These are phyloP conservation scores for Microdochium bolleyi DNA, from an alignment of 2,329 filamentous ascomycete species.

Conservation along the genomic window DNA sequence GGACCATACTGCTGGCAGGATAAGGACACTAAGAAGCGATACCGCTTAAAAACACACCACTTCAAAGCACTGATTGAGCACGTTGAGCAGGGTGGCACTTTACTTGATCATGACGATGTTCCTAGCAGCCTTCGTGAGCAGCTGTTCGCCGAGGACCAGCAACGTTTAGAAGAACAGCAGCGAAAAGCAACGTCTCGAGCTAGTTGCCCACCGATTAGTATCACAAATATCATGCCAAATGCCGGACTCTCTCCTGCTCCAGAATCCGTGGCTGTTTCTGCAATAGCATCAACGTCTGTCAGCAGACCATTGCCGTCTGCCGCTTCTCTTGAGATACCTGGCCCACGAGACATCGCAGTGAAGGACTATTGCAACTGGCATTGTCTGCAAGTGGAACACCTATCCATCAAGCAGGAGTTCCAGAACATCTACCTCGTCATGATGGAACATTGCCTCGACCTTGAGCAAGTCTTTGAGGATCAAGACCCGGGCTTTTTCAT, in stretches of 20 bases:
- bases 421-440: neutral
- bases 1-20: constrained; percentile 3
- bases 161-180: neutral
- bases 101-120: neutral
- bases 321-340: neutral
- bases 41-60: constrained; percentile 3
- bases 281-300: neutral
- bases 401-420: neutral
- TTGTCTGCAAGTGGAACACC: neutral
- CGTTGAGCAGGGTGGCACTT: neutral
- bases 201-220: neutral
- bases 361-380: neutral
- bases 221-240: neutral
- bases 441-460: neutral
- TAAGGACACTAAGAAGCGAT: constrained; percentile 1
- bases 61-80: constrained; percentile 1
- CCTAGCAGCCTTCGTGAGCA: neutral
- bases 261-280: neutral
- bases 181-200: neutral
- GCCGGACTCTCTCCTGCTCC: neutral
- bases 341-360: neutral
- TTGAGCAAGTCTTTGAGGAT: neutral
- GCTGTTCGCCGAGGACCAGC: neutral
- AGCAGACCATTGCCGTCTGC: neutral
- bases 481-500: neutral